phyloP scores from a whole-genome alignment of 208 protist genomes.

The Leishmania tarentolae region DNA sequence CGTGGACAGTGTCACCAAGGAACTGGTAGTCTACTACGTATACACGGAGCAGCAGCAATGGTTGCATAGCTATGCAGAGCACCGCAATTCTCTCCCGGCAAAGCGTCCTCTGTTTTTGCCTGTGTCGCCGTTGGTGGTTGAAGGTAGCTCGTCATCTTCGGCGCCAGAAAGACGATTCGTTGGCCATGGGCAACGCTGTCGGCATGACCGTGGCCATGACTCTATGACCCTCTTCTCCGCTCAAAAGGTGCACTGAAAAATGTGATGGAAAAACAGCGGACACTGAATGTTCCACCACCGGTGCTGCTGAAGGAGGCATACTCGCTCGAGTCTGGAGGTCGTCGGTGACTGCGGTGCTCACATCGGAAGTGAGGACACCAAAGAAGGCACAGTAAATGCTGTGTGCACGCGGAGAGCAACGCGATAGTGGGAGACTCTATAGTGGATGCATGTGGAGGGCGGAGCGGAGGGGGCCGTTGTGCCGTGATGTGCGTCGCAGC shows the following conservation, averaged over 20 bases:
- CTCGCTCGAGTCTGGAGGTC: background rate
- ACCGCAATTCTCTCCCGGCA: conserved; percentile 5
- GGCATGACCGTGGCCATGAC: background rate
- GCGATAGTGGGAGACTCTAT: background rate
- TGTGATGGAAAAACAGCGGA: background rate
- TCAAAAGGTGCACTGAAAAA: background rate
- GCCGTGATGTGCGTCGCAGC: background rate
- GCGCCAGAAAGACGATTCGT: background rate
- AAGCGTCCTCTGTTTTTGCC: conserved; percentile 27
- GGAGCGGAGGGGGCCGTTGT: background rate
- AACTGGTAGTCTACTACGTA: conserved; percentile 60
- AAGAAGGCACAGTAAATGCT: background rate
- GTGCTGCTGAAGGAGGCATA: background rate
- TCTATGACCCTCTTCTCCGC: background rate
- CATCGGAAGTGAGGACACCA: background rate
- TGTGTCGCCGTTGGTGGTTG: conserved; percentile 32
- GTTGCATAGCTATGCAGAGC: conserved; percentile 38
- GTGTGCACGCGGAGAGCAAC: background rate
- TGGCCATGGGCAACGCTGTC: background rate
- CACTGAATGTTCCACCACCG: background rate
- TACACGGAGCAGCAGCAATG: conserved; percentile 61
- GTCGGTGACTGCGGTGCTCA: background rate
- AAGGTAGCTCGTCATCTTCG: conserved; percentile 12
- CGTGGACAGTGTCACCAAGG: conserved; percentile 28
- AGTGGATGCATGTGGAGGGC: background rate